Base-by-base conservation (phyloP, 352 stramenopile species). In the Halophytophthora batemanensis region DNA sequence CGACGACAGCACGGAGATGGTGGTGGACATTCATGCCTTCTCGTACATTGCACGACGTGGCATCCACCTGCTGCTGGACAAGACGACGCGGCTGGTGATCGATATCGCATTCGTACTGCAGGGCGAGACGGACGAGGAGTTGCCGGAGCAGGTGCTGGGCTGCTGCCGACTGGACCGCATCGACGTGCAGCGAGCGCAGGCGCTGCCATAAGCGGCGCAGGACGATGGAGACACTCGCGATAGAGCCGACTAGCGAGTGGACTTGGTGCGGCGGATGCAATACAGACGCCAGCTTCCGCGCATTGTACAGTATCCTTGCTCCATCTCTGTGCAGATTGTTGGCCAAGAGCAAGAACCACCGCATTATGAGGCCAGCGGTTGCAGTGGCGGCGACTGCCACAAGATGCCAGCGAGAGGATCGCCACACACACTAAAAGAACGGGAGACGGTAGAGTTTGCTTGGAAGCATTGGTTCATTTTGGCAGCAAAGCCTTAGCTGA, bases 81-180 rank as follows among this genome's bases (percentile, higher is more conserved):
- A 88, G 68, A 86, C 70, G 3, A 62, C 77, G 29, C 71, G 74
- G 23, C 61, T 96, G 17, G 79, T 96, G 37, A 90, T 96, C 50
- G 87, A 96, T 67, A 69, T 96, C 7, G 81, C 73, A 0, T 93
- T 94, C 50, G 82, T 94, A 14, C 68, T 96, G 12, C 83, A 96
- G 56, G 86, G 87, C 28, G 86, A 96, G 56, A 81, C 77, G 1
- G 82, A 95, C 17, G 81, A 95, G 23, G 86, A 96, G 46, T 56
- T 96, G 21, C 87, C 87, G 1, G 87, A 96, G 59, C 81, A 86
- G 54, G 74, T 94, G 34, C 67, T 96, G 2, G 87, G 82, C 31
- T 93, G 86, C 53, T 91, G 79, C 47, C 79, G 86, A 23, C 69
- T 95, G 21, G 81, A 93, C 50, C 69, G 72, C 37, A 49, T 88